Evolutionary conservation across 352 stramenopile species (phyloP), one percentile per base, ranked within the genome.

Genomic region (Phytophthora tubulina): DNA sequence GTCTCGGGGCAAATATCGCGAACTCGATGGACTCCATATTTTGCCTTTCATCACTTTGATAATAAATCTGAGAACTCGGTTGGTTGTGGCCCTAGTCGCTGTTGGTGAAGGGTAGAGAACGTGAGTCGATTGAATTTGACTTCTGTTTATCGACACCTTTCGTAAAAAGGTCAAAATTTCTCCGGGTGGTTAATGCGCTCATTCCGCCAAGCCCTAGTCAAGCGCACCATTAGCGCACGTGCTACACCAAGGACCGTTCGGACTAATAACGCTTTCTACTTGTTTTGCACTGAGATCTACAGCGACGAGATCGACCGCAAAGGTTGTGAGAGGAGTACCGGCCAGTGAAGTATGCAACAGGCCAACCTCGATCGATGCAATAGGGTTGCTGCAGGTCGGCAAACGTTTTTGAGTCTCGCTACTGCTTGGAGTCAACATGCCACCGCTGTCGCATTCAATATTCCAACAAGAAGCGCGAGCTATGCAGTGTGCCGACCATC

Each of bases 341-440:
- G 56, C 0, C 64, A 82, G 6, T 69, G 70, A 30, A 78, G 72
- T 51, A 73, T 78, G 32, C 73, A 65, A 49, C 84, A 78, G 9
- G 76, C 65, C 8, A 84, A 90, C 31, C 48, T 92, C 1, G 84
- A 92, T 53, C 80, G 81, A 15, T 89, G 84, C 72, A 92, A 92
- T 30, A 80, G 80, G 4, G 70, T 81, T 38, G 41, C 48, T 21
- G 73, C 63, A 9, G 84, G 90, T 53, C 78, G 84, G 2, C 54
- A 72, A 33, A 39, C 57, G 21, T 90, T 90, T 42, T 49, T 92
- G 5, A 53, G 63, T 15, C 79, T 90, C 6, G 82, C 82, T 1
- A 56, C 70, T 4, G 82, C 63, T 0, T 92, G 82, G 84, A 84
- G 72, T 61, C 70, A 68, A 7, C 84, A 92, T 27, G 76, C 84